These are phyloP conservation scores for Gryganskiella cystojenkinii DNA, from an alignment of 192 early-diverging fungal genomes.

Conservation along the genomic window DNA sequence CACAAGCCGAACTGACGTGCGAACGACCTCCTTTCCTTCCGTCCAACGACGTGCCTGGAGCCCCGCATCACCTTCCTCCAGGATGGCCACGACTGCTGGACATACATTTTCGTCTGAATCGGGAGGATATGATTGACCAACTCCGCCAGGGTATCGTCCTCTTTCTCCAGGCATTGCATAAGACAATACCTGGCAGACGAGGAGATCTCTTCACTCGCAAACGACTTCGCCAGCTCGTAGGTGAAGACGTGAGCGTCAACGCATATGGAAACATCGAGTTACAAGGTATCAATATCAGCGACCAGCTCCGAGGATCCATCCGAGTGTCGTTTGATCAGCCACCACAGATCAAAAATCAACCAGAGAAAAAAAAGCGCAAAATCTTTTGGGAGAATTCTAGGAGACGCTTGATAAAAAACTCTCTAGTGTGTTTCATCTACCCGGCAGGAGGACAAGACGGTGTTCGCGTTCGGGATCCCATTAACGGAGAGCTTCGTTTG, in stretches of 20 bases:
- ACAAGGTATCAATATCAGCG: not conserved
- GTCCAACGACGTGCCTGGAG: constrained; percentile 28
- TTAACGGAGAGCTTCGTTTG: not conserved
- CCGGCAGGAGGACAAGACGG: not conserved
- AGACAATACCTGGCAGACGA: not conserved
- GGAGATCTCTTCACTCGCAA: not conserved
- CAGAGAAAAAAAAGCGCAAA: not conserved
- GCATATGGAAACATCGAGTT: constrained; percentile 17
- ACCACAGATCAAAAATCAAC: not conserved
- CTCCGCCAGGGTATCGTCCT: constrained; percentile 45
- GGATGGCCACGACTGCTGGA: constrained; percentile 56
- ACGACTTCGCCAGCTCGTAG: not conserved
- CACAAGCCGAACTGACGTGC: constrained; percentile 51
- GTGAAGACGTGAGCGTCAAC: constrained; percentile 7
- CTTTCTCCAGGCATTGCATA: constrained; percentile 28
- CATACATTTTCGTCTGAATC: constrained; percentile 59
- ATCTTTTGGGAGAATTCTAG: not conserved
- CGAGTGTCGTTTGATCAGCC: constrained; percentile 16
- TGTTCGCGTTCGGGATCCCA: too few species aligned
- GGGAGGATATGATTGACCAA: constrained; percentile 56
- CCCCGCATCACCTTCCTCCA: constrained; percentile 36
- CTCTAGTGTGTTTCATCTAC: not conserved
- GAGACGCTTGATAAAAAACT: not conserved
- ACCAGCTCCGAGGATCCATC: not conserved
- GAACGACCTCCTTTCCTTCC: constrained; percentile 49